phyloP scores from a whole-genome alignment of 2,329 filamentous ascomycete species.

The Falciphora oryzae region DNA sequence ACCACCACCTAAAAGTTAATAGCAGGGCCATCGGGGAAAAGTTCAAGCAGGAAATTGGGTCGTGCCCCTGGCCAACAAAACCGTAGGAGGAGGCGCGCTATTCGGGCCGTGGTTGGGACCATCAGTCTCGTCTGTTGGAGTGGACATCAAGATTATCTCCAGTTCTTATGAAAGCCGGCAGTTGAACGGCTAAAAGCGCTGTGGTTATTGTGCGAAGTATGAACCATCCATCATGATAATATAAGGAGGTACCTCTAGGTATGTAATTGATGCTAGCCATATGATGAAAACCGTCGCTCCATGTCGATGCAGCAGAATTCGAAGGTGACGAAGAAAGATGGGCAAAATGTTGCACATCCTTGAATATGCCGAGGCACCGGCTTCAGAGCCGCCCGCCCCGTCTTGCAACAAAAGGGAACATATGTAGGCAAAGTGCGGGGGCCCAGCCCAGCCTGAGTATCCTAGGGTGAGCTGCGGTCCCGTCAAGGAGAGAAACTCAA shows the following conservation, averaged over 20 bases:
- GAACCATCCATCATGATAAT: not conserved
- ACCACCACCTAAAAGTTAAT: constrained; percentile 60
- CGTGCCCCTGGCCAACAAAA: constrained; percentile 25
- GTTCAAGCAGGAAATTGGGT: constrained; percentile 47
- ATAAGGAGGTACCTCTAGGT: not conserved
- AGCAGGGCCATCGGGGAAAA: constrained; percentile 43
- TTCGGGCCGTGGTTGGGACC: not conserved
- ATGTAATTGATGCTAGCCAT: not conserved
- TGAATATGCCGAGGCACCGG: not conserved
- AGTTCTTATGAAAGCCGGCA: too few species aligned
- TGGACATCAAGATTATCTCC: too few species aligned
- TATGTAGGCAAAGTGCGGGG: not conserved
- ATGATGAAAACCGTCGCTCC: not conserved
- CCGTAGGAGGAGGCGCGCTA: constrained; percentile 8
- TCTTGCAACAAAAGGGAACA: not conserved
- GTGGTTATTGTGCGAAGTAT: too few species aligned
- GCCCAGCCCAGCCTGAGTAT: not conserved
- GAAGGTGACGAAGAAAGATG: not conserved
- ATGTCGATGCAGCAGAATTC: not conserved
- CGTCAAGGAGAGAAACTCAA: not conserved
- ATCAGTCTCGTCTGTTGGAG: too few species aligned
- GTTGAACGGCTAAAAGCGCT: too few species aligned
- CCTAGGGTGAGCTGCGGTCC: not conserved
- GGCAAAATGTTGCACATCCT: not conserved
- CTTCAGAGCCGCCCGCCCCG: not conserved